Percentiles rank a stretch among this genome's conserved stretches.
Conservation (phyloP, 2,329 filamentous ascomycete species). For the Trichoderma sp. region DNA sequence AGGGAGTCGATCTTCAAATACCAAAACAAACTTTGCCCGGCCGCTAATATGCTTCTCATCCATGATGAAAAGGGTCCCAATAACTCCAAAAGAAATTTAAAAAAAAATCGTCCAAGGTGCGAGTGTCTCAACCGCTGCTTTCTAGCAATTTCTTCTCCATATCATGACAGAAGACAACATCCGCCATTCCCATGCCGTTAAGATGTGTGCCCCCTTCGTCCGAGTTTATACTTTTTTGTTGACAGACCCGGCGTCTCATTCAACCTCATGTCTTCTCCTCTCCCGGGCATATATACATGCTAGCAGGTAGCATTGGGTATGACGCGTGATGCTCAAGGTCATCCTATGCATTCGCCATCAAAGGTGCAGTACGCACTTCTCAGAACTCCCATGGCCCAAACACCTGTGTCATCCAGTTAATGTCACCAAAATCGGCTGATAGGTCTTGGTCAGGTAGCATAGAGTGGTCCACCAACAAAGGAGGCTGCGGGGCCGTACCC, state of each 20-base stretch:
- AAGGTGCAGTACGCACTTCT: not conserved
- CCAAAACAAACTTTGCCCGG: not conserved
- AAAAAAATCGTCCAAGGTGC: not conserved
- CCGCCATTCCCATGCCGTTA: not conserved
- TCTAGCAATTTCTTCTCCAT: not conserved
- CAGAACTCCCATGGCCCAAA: conserved; percentile 40
- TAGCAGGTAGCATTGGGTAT: not conserved
- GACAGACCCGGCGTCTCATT: not conserved
- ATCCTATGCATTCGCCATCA: not conserved
- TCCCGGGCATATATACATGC: not conserved
- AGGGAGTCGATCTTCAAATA: not conserved
- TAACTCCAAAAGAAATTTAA: not conserved
- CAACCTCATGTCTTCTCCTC: not conserved
- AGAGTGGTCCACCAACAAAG: not conserved
- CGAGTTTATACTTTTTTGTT: not conserved
- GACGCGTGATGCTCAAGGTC: not conserved
- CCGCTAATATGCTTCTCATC: not conserved
- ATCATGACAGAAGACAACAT: not conserved
- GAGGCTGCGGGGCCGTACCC: conserved; percentile 17
- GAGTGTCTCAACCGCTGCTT: not conserved
- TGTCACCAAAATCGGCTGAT: conserved; percentile 35
- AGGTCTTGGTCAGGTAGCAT: conserved; percentile 24
- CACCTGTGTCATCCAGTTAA: conserved; percentile 40
- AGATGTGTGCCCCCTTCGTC: not conserved
- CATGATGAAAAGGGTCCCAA: not conserved